Base-by-base conservation (phyloP, 805 yeast species). In the Zygotorulaspora florentina region DNA sequence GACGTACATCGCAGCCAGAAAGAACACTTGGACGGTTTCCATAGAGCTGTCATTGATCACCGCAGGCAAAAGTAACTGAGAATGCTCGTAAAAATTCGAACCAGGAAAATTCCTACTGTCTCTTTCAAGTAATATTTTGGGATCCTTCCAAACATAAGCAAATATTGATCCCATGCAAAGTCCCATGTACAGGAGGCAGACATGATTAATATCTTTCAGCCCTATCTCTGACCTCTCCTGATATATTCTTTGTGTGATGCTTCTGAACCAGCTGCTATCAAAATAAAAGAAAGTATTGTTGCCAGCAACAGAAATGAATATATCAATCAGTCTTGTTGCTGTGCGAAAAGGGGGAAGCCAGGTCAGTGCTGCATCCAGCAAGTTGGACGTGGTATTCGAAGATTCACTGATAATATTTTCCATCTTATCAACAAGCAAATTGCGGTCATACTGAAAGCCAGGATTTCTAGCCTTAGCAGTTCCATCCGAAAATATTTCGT, bases 131-230 rank as follows among this genome's bases (percentile, higher is more conserved):
- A 42, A 20, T 2, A 36, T 26, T 25, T 36, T 30, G 25, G n/a
- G 30, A 20, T 35, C 40, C 33, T 45, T 45, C 48, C 48, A 45
- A 26, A 45, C 48, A 27, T 45, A 34, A 12, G 48, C 40, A 13
- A 45, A 45, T 29, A 45, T 45, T 2, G 45, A 45, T 2, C 45
- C 48, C 48, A 45, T 45, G 45, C 48, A 45, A 34, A 45, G 40
- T 23, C 45, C 48, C 48, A 45, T 45, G 25, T 45, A 45, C 16
- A 45, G 13, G 9, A 45, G 48, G 27, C 48, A 45, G 18, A 45
- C 45, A 26, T 40, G 34, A 27, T 45, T 45, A 12, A 40, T 18
- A 40, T 45, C 37, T 25, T 27, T 34, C 36, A 45, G 29, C 20
- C 48, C 48, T 15, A 40, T 4, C 35, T 34, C 33, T 25, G 48